A percentile compares a stretch with the other conserved stretches of the same genome.
These are phyloP conservation scores for Saturnispora mendoncae DNA, from an alignment of 805 yeast species.

Conservation along the genomic window DNA sequence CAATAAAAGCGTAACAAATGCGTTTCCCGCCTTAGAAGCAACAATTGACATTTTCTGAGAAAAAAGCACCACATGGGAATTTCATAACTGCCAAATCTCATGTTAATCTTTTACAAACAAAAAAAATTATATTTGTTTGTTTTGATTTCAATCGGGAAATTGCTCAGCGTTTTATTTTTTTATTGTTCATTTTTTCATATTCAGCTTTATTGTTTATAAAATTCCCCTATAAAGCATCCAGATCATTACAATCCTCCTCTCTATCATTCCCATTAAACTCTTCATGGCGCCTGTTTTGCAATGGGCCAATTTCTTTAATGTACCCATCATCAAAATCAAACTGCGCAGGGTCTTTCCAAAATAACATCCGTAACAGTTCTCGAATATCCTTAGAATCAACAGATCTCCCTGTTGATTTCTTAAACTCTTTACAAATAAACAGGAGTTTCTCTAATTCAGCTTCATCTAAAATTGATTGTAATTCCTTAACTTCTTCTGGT, in stretches of 20 bases:
- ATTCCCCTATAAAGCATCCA: no score
- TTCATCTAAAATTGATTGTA: slow-evolving; percentile 50
- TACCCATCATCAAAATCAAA: slow-evolving; percentile 50
- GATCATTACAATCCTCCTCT: not conserved
- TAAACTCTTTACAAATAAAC: slow-evolving; percentile 52
- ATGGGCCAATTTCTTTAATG: slow-evolving; percentile 34
- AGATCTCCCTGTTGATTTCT: slow-evolving; percentile 42
- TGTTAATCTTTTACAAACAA: no score
- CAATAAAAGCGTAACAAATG: slow-evolving; percentile 29
- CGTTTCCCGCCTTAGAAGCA: slow-evolving; percentile 7
- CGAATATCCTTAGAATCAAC: slow-evolving; percentile 48
- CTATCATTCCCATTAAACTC: slow-evolving; percentile 7
- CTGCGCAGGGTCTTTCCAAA: slow-evolving; percentile 43
- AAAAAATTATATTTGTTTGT: not conserved
- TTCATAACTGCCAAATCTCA: no score
- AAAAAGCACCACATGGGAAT: no score
- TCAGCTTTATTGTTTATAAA: no score
- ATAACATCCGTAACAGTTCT: slow-evolving; percentile 42
- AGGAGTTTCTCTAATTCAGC: slow-evolving; percentile 68
- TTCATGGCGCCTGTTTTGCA: slow-evolving; percentile 11
- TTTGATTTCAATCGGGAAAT: not conserved
- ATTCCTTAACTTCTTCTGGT: slow-evolving; percentile 40
- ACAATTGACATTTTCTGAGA: not conserved
- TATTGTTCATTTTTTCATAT: not conserved
- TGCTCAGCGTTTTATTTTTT: slow-evolving; percentile 1